Evolutionary conservation across 140 eudicot species (phyloP), one percentile per base, ranked within the genome.

Genomic region (Eryngium alpinum): DNA sequence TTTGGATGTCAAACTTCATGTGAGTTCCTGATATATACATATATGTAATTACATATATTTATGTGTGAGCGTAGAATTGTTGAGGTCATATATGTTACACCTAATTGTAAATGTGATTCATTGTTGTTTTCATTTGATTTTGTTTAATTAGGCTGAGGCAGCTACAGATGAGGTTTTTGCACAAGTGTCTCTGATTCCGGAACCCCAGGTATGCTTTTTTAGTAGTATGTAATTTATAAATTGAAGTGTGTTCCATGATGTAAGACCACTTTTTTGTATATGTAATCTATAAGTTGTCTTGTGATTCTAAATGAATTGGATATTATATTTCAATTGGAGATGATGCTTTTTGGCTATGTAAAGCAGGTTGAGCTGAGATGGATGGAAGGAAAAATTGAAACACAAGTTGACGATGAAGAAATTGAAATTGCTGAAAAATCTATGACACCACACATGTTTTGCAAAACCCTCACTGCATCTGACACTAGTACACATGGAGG

Each of bases 401-500:
- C 67, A 25, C 94, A 86, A 72, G 80, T 62, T 14, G 89, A 51
- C 4, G 97, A 92, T 10, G 94, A 92, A 65, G 97, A 91, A 9
- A 71, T 67, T 43, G 97, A 84, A 81, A 88, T 83, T 71, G 83
- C 78, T 60, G 91, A 70, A 38, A 91, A 87, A 86, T 67, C 91
- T 3, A 88, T 88, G n/a, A 96, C 96, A 29, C 97, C 97, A 6
- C 99, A 96, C 83, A 96, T 96, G 99, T 96, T 96, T 81, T 96
- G 99, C 87, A 96, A 96, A 87, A 93, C 99, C 19, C 93, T 93
- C 73, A 96, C 99, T 6, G 99, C 98, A 27, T 96, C 99, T 0
- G 98, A 96, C 75, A 93, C 99, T 0, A 93, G 99, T 83, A 96
- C 98, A n/a, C 99, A 96, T 84, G 99, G 99, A 28, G 99, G 99